Base-by-base conservation (phyloP, 164 flowering plant genomes). In the Aristolochia fimbriata region DNA sequence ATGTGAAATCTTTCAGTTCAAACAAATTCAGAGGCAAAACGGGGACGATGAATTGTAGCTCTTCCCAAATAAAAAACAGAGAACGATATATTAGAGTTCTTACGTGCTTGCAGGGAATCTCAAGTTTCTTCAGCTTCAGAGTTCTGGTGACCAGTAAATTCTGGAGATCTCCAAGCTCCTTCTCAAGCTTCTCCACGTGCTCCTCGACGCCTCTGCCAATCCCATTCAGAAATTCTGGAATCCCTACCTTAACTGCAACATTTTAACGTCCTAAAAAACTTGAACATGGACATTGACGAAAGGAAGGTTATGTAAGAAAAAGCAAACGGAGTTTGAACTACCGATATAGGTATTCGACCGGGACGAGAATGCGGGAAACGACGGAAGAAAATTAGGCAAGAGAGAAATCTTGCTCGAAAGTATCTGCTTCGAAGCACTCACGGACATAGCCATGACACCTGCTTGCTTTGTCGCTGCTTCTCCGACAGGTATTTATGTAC, bases 91-190 rank as follows among this genome's bases (percentile, higher is more conserved):
- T n/a, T n/a, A n/a, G n/a, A n/a, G n/a, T n/a, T 14, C 20, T 75
- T 79, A 91, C 97, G 60, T 91, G 91, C 69, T 88, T 81, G 81
- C 90, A 85, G 55, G 94, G 91, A 33, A 91, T 74, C 25, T 85
- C 88, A 13, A 88, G 85, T 62, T 88, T 81, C 82, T 82, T 88
- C 62, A 91, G 91, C 88, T 70, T 88, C 20, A 88, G 76, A 24
- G 91, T 83, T 22, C 96, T 86, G 19, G 85, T 76, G 31, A 80
- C 88, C n/a, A 91, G 94, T 70, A 91, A 77, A 69, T 86, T 88
- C 51, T 85, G 81, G 47, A 91, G 69, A 62, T 91, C 88, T 1
- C 97, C 94, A 48, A 91, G 73, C 76, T 86, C 94, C n/a, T 81
- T 55, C 67, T 91, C 94, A 19, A 91, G 84, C 78, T 85, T 88